Base-by-base conservation (phyloP, 164 flowering plant genomes). In the Liquidambar formosana region DNA sequence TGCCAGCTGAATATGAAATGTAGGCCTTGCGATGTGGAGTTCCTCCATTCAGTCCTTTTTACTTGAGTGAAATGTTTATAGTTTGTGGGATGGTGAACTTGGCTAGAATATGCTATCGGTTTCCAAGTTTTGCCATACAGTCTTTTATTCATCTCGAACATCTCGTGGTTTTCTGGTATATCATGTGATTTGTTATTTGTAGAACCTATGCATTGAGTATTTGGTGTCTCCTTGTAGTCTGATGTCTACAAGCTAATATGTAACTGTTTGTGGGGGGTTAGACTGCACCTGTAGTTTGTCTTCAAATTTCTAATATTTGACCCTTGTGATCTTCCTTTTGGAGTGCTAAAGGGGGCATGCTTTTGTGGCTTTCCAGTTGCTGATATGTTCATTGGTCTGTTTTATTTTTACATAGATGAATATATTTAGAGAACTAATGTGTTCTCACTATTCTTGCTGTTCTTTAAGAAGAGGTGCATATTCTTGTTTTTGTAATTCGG, bases 171-270 rank as follows among this genome's bases (percentile, higher is more conserved):
- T 83, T 52, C 45, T 2, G 63, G 69, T 71, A 70, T 77, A 74
- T 76, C 56, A 28, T 76, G 73, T 80, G 75, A 76, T 75, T 78
- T 79, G 76, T 65, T 75, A 74, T 75, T 72, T 79, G 61, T 81
- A 69, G 81, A 79, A 72, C 75, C 45, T 77, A 73, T 78, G 73
- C 60, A 18, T 67, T 44, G 74, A 61, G 41, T n/a, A n/a, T n/a
- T n/a, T n/a, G 28, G 71, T 72, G 70, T 71, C 59, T 67, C 56
- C 77, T 74, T 81, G 88, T 76, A 74, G 85, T 68, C 71, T 69
- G 65, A 71, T 69, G 67, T 72, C 80, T 81, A 78, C 85, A 77
- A 68, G 79, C 79, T 79, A 75, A 73, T 79, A 75, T 75, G 79
- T 73, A 67, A 75, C 82, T 62, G 68, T 79, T 76, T 76, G 78